Conservation (phyloP, 306 rosid genomes). For the Vigna reflexopilosa region DNA sequence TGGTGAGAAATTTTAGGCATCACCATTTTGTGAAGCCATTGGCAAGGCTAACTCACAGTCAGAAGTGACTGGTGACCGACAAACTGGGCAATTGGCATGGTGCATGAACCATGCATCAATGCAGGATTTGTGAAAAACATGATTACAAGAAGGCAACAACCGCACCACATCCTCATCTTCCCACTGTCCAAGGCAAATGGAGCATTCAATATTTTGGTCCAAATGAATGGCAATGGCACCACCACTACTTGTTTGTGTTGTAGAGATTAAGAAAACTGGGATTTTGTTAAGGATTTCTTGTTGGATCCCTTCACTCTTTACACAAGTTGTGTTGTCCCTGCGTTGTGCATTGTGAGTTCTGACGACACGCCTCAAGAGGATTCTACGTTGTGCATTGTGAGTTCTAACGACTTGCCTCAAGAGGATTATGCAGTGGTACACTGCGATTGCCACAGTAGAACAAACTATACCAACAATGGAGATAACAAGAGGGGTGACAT, state of each 20-base stretch:
- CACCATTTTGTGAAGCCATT: not conserved
- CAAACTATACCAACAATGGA: slow-evolving; percentile 46
- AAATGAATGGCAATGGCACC: not conserved
- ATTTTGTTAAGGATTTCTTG: slow-evolving; percentile 47
- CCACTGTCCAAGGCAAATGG: slow-evolving; percentile 61
- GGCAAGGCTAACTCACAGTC: slow-evolving; percentile 6
- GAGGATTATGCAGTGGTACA: slow-evolving; percentile 49
- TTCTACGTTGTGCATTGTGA: not conserved
- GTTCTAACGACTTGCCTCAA: slow-evolving; percentile 32
- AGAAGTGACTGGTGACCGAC: slow-evolving; percentile 46
- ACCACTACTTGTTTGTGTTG: not conserved
- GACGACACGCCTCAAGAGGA: slow-evolving; percentile 40
- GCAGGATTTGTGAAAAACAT: slow-evolving; percentile 60
- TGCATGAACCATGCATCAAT: slow-evolving; percentile 58
- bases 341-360: not conserved
- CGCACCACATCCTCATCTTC: slow-evolving; percentile 52
- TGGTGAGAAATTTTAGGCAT: too few species aligned
- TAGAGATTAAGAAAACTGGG: slow-evolving; percentile 49
- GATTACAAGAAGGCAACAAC: slow-evolving; percentile 57
- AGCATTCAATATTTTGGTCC: slow-evolving; percentile 58
- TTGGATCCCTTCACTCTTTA: slow-evolving; percentile 38
- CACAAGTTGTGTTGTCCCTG: not conserved
- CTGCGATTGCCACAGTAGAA: slow-evolving; percentile 42
- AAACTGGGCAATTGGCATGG: slow-evolving; percentile 59
- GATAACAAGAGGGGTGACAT: slow-evolving; percentile 52